Conservation (phyloP, 768 basidiomycete species). For the Podaxis sp. region DNA sequence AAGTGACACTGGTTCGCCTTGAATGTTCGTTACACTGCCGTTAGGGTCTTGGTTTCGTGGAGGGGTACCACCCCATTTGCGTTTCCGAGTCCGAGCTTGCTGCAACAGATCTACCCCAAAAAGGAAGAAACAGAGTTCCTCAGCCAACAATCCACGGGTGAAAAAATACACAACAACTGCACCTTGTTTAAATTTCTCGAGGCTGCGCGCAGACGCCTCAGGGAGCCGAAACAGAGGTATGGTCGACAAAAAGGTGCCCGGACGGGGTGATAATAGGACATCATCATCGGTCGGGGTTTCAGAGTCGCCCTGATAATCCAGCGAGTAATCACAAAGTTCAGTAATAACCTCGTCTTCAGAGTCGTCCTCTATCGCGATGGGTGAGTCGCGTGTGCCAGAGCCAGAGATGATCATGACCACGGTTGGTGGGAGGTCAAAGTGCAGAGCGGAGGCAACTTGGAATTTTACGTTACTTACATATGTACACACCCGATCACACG, state of each 20-base stretch:
- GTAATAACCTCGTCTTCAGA: slow-evolving; percentile 39
- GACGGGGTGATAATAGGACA: slow-evolving; percentile 11
- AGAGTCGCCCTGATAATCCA: neutral
- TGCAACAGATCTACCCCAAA: slow-evolving; percentile 2
- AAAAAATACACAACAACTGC: neutral
- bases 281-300: neutral
- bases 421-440: neutral
- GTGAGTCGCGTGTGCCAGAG: slow-evolving; percentile 32
- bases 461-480: neutral
- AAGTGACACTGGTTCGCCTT: neutral
- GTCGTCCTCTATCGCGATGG: slow-evolving; percentile 39
- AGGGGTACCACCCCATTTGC: slow-evolving; percentile 20
- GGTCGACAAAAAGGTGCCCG: slow-evolving; percentile 4
- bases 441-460: neutral
- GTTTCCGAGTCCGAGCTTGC: slow-evolving; percentile 20
- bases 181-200: slow-evolving; percentile 12
- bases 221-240: neutral
- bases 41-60: slow-evolving; percentile 5
- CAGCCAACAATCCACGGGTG: neutral
- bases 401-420: slow-evolving; percentile 21
- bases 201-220: neutral
- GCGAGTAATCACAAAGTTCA: slow-evolving; percentile 20
- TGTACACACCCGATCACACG: neutral
- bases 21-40: neutral
- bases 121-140: neutral